Base-by-base conservation (phyloP, 306 rosid species). In the Fragaria iinumae region DNA sequence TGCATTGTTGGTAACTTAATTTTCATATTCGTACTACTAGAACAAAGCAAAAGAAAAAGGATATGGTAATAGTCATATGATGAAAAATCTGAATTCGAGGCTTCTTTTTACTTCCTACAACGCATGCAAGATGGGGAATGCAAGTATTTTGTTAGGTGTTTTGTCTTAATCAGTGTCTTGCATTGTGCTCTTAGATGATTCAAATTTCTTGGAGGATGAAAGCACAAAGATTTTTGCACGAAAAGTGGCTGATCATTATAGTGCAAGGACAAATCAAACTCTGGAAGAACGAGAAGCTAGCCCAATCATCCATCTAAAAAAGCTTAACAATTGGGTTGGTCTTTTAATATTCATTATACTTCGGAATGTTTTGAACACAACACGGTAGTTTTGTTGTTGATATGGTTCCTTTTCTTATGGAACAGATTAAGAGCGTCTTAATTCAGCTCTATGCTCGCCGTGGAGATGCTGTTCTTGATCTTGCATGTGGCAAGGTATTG, bases 401-500 rank as follows among this genome's bases (percentile, higher is more conserved):
- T 53, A 12, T 66, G 23, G 18, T 81, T 66, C 60, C 9, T 69
- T 62, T 2, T 79, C 67, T 55, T 44, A 11, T 79, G 67, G 73
- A 78, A 76, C 94, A 95, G 99, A 95, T 95, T 84, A 95, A 95
- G 87, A 95, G 99, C 55, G 99, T 95, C 77, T 80, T 95, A 68
- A 93, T 95, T 92, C 99, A 95, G 80, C 99, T 92, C 62, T 89
- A 92, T 68, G 86, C 99, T 62, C 85, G 91, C 9, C 77, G 86
- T 63, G 97, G 97, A 49, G 99, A 92, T 77, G 97, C 97, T 29
- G 97, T 92, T 64, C 92, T 92, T 76, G 99, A 95, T 83, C 93
- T 95, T 36, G 99, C 97, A 70, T 95, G 99, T 79, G 99, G 99
- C 86, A 95, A 95, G 99, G 99, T 95, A 81, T 70, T 76, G 63